phyloP scores from a whole-genome alignment of 2,329 filamentous ascomycete genomes.

The Alternaria hordeiaustralica region DNA sequence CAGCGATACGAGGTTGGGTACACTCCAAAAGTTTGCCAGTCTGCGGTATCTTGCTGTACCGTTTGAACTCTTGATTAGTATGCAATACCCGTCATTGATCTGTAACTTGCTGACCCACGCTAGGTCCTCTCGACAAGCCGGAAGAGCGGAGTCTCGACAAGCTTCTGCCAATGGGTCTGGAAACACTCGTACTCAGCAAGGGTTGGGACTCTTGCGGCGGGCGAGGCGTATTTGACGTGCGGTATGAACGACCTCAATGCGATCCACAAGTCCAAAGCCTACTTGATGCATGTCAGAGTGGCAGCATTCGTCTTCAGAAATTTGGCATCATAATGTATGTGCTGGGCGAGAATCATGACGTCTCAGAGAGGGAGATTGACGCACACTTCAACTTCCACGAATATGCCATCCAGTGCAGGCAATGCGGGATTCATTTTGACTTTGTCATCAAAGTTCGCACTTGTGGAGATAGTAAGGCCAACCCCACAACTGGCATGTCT shows the following conservation, averaged over 20 bases:
- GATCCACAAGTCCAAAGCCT: neutral
- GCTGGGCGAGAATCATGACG: neutral
- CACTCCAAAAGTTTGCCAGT: neutral
- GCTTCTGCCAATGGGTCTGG: neutral
- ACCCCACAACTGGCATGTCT: neutral
- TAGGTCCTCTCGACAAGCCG: neutral
- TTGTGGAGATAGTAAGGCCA: neutral
- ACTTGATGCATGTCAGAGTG: neutral
- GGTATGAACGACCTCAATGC: neutral
- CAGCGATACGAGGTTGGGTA: neutral
- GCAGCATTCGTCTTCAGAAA: neutral
- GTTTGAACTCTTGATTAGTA: neutral
- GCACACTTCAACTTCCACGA: neutral
- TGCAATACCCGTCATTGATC: neutral
- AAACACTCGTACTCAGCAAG: neutral
- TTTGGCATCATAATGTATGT: neutral
- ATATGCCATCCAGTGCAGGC: neutral
- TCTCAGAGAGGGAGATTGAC: neutral
- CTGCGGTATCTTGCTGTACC: neutral
- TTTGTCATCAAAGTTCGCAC: neutral
- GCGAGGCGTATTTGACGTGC: neutral
- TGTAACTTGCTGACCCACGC: neutral
- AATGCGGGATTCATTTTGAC: neutral
- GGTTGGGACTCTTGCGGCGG: neutral
- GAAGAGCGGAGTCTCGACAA: neutral